Evolutionary conservation across 1,284 basidiomycete species (phyloP).

Genomic region (Cutaneotrichosporon mucoides): DNA sequence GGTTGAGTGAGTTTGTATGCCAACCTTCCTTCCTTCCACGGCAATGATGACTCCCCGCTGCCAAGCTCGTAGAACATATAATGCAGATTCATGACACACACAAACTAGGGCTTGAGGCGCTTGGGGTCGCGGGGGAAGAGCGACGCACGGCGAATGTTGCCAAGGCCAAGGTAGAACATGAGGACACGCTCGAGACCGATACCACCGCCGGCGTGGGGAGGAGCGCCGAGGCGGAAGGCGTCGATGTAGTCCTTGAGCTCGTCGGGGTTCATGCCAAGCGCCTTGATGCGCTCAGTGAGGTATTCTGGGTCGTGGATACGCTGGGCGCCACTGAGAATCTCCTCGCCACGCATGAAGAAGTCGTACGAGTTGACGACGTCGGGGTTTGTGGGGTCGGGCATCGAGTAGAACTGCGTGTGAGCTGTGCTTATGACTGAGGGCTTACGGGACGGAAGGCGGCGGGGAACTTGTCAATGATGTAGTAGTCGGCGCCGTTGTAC

Average conservation of each 20-base stretch:
- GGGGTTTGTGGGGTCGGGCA: constrained; percentile 88
- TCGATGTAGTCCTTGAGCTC: constrained; percentile 89
- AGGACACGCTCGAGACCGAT: constrained; percentile 86
- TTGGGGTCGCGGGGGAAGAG: constrained; percentile 92
- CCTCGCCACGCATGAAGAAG: constrained; percentile 99
- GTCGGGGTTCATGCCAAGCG: constrained; percentile 68
- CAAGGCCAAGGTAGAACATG: constrained; percentile 86
- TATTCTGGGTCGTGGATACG: constrained; percentile 88
- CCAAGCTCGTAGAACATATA: background rate
- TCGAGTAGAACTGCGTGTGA: constrained; percentile 90
- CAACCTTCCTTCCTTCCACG: background rate
- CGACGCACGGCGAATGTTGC: constrained; percentile 90
- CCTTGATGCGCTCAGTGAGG: constrained; percentile 75
- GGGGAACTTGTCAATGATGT: constrained; percentile 96
- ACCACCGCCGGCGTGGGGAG: constrained; percentile 64
- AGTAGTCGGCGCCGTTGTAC: constrained; percentile 88
- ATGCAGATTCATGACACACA: background rate
- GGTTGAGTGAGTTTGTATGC: background rate
- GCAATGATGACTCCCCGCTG: no score
- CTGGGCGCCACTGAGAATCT: constrained; percentile 96
- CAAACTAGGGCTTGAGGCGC: constrained; percentile 50
- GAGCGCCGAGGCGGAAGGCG: constrained; percentile 88
- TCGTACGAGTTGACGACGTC: constrained; percentile 96
- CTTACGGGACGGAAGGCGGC: constrained; percentile 44
- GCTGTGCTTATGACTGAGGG: background rate